Conservation (phyloP, 345 rosid genomes). For the Linum trigynum region DNA sequence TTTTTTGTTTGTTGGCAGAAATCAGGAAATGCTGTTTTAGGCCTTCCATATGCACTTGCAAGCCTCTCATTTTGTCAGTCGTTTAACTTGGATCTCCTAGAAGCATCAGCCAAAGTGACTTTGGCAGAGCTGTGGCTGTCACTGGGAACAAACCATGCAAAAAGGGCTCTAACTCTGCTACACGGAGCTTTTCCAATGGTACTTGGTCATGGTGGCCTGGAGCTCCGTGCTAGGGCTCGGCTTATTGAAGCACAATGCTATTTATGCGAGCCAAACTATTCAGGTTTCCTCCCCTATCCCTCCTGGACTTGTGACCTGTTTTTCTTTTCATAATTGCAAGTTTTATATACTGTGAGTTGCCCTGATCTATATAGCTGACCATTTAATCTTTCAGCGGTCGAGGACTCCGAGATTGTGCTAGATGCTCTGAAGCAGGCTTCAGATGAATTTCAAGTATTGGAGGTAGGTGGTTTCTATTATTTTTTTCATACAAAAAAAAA, state of each 20-base stretch:
- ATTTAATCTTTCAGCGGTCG: slow-evolving; percentile 35
- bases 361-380: too few species aligned
- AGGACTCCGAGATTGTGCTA: slow-evolving; percentile 51
- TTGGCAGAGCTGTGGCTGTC: slow-evolving; percentile 90
- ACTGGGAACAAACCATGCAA: slow-evolving; percentile 73
- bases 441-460: slow-evolving; percentile 65
- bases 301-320: neutral
- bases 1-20: slow-evolving; percentile 38
- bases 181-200: slow-evolving; percentile 77
- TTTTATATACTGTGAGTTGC: neutral
- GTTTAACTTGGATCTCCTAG: slow-evolving; percentile 91
- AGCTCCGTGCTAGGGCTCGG: slow-evolving; percentile 81
- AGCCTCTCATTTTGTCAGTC: slow-evolving; percentile 93
- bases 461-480: slow-evolving; percentile 36
- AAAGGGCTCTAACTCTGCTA: slow-evolving; percentile 59
- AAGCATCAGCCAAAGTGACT: slow-evolving; percentile 85
- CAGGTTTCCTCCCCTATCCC: slow-evolving; percentile 41
- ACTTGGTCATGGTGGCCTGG: slow-evolving; percentile 95
- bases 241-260: slow-evolving; percentile 86
- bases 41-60: slow-evolving; percentile 89
- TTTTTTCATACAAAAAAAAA: neutral
- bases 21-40: slow-evolving; percentile 91
- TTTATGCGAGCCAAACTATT: slow-evolving; percentile 69
- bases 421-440: slow-evolving; percentile 81
- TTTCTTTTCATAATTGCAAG: neutral